These are phyloP conservation scores for Rhynchospora pubera DNA, from an alignment of 176 grass and related monocot species.

Conservation along the genomic window DNA sequence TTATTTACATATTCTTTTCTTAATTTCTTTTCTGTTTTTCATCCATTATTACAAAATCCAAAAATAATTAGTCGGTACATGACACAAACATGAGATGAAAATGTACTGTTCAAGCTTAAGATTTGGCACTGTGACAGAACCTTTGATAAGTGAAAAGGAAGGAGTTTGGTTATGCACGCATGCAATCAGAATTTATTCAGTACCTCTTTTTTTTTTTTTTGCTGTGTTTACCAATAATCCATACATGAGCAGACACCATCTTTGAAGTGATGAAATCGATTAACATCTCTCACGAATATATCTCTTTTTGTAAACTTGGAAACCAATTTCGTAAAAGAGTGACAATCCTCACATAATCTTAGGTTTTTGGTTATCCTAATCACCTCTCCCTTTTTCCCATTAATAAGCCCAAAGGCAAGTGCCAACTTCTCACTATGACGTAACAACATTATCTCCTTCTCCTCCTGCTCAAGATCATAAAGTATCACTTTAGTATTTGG, in stretches of 20 bases:
- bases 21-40: too few species aligned
- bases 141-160: neutral
- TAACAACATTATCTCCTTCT: conserved; percentile 80
- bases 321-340: conserved; percentile 82
- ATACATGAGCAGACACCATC: conserved; percentile 68
- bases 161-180: neutral
- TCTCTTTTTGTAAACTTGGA: conserved; percentile 62
- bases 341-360: conserved; percentile 83
- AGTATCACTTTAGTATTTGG: conserved; percentile 55
- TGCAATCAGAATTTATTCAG: neutral
- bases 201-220: neutral
- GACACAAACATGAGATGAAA: neutral
- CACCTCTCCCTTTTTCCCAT: conserved; percentile 43
- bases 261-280: conserved; percentile 76
- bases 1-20: too few species aligned
- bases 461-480: conserved; percentile 65
- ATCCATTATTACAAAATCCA: too few species aligned
- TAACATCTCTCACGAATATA: conserved; percentile 81
- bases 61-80: too few species aligned
- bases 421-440: conserved; percentile 90
- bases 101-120: neutral
- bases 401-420: conserved; percentile 82
- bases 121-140: neutral
- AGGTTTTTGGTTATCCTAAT: conserved; percentile 89
- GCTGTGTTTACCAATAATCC: conserved; percentile 68